These are phyloP conservation scores for Phytopythium cucurbitacearum DNA, from an alignment of 352 stramenopile genomes.

Conservation along the genomic window DNA sequence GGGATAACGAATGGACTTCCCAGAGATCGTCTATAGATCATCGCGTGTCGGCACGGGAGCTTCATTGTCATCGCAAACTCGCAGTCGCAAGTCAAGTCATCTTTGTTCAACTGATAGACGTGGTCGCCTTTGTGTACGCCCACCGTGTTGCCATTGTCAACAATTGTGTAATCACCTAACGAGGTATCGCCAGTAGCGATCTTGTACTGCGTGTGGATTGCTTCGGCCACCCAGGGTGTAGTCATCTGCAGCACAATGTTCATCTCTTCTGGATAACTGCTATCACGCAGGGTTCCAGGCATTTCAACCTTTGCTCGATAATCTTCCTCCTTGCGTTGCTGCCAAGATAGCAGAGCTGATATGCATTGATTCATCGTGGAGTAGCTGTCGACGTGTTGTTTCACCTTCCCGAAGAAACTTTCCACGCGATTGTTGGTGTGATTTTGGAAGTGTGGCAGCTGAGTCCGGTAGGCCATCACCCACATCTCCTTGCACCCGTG, in stretches of 20 bases:
- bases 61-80: slow-evolving; percentile 10
- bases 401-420: slow-evolving; percentile 13
- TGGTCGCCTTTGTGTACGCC: not conserved
- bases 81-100: slow-evolving; percentile 11
- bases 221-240: slow-evolving; percentile 7
- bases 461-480: slow-evolving; percentile 9
- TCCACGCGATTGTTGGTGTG: slow-evolving; percentile 17
- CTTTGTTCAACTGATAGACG: not conserved
- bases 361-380: slow-evolving; percentile 12
- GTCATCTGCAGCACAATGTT: slow-evolving; percentile 12
- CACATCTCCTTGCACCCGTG: slow-evolving; percentile 19
- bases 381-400: not conserved
- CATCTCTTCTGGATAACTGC: slow-evolving; percentile 19
- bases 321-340: slow-evolving; percentile 3
- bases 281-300: slow-evolving; percentile 7
- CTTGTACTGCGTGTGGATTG: not conserved
- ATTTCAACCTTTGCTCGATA: slow-evolving; percentile 6
- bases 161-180: not conserved
- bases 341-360: not conserved
- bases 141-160: not conserved
- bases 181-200: not conserved
- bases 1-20: slow-evolving; percentile 7
- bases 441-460: slow-evolving; percentile 13
- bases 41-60: slow-evolving; percentile 13
- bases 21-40: slow-evolving; percentile 4